phyloP scores from a whole-genome alignment of 2,329 filamentous ascomycete species.

The Mycogone perniciosa region DNA sequence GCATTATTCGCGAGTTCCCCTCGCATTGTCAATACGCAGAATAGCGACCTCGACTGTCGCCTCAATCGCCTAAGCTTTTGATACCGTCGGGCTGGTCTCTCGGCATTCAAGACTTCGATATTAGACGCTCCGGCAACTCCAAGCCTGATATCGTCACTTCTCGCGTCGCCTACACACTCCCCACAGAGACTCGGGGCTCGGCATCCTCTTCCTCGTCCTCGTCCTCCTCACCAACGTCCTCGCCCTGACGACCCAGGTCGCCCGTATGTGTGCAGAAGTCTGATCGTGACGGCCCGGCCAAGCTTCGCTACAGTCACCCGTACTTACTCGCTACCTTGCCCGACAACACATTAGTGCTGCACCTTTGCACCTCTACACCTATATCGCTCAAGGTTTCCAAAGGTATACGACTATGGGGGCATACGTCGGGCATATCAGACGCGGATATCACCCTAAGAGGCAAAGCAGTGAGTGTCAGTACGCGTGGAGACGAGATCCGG shows the following conservation, averaged over 20 bases:
- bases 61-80: slow-evolving; percentile 80
- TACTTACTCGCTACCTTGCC: slow-evolving; percentile 78
- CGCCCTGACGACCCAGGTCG: slow-evolving; percentile 10
- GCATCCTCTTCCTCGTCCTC: background rate
- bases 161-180: slow-evolving; percentile 31
- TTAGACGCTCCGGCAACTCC: slow-evolving; percentile 35
- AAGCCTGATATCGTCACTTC: slow-evolving; percentile 28
- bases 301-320: slow-evolving; percentile 68
- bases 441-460: slow-evolving; percentile 78
- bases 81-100: slow-evolving; percentile 79
- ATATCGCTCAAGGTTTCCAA: slow-evolving; percentile 61
- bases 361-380: slow-evolving; percentile 69
- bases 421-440: slow-evolving; percentile 82
- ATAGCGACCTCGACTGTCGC: slow-evolving; percentile 61
- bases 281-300: slow-evolving; percentile 45
- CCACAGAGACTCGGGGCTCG: slow-evolving; percentile 22
- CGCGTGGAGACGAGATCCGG: slow-evolving; percentile 68
- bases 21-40: slow-evolving; percentile 76
- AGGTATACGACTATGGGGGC: slow-evolving; percentile 77
- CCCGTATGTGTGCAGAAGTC: slow-evolving; percentile 8
- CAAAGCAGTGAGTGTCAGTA: slow-evolving; percentile 85
- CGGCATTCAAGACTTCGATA: slow-evolving; percentile 81
- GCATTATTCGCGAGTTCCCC: slow-evolving; percentile 68
- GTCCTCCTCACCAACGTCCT: slow-evolving; percentile 9
- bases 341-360: slow-evolving; percentile 81